Conservation (phyloP, 225 moss, liverwort and hornwort genomes). For the Lunularia cruciata region DNA sequence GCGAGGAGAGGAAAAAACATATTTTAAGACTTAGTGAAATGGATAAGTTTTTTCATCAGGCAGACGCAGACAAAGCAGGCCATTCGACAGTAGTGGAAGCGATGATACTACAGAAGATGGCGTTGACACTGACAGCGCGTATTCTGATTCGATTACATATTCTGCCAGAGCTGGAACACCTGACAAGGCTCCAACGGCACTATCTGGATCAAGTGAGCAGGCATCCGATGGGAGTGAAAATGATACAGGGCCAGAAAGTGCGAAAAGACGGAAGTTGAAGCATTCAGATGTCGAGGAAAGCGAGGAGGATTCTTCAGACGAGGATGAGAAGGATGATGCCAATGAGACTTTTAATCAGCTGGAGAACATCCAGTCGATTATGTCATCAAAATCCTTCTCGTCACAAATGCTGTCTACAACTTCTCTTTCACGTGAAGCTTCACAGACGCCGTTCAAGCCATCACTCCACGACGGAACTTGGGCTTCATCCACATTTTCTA, state of each 20-base stretch:
- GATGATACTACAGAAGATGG: background rate
- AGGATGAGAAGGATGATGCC: background rate
- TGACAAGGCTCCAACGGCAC: background rate
- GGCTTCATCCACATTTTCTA: constrained; percentile 17
- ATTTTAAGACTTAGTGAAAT: constrained; percentile 24
- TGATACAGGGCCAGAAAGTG: background rate
- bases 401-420: constrained; percentile 1
- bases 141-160: constrained; percentile 1
- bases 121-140: constrained; percentile 2
- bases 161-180: background rate
- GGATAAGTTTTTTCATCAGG: constrained; percentile 21
- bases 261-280: constrained; percentile 10
- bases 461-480: background rate
- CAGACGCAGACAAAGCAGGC: constrained; percentile 20
- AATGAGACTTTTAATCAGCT: background rate
- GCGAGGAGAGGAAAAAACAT: background rate
- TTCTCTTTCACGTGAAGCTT: background rate
- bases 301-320: background rate
- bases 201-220: background rate
- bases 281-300: constrained; percentile 11
- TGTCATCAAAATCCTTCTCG: background rate
- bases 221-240: background rate
- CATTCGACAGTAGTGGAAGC: background rate
- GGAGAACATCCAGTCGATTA: background rate
- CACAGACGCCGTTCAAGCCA: background rate